Evolutionary conservation across 2,329 filamentous ascomycete genomes (phyloP), one percentile per base, ranked within the genome.

Genomic region (Bipolaris victoriae): DNA sequence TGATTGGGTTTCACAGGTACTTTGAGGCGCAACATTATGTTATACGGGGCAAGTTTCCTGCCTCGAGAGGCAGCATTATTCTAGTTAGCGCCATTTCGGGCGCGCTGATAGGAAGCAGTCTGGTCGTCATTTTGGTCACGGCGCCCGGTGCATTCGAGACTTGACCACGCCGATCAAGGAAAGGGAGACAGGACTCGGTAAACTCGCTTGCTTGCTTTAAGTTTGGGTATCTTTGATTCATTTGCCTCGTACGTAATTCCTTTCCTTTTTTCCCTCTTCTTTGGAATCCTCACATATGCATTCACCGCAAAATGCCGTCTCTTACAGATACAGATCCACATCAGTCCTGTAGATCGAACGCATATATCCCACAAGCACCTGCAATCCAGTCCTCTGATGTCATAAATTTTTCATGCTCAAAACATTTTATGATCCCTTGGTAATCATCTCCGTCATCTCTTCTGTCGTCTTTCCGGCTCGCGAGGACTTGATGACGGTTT

Each of bases 11-110:
- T 74, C 88, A 90, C 70, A 82, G 91, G 50, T 95, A 92, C 74
- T 88, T 91, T 66, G 87, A 91, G 71, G 84, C 85, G 20, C 91
- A 95, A 78, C 83, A 90, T 68, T 95, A 91, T 85, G 85, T 95
- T 22, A 88, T 94, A 58, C 79, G 84, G 61, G 90, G 90, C 66
- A 92, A 92, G 74, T 93, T 93, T 67, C 90, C 90, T 0, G 90
- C 90, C 7, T 90, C 88, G 65, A 82, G 91, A 62, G 90, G 90
- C 3, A 91, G 90, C 20, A 86, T 95, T 43, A 79, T 91, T 45
- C 66, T 92, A 36, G 85, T 94, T 31, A 85, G 88, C 7, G 76
- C 85, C 16, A 83, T 92, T 43, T 86, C 90, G 2, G 82, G 78
- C 10, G 80, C 79, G 9, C 69, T 89, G 67, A 87, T 88, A 64